Percentiles rank a stretch among this genome's conserved stretches.
Conservation (phyloP, 805 yeast genomes). For the Komagataella mondaviorum region DNA sequence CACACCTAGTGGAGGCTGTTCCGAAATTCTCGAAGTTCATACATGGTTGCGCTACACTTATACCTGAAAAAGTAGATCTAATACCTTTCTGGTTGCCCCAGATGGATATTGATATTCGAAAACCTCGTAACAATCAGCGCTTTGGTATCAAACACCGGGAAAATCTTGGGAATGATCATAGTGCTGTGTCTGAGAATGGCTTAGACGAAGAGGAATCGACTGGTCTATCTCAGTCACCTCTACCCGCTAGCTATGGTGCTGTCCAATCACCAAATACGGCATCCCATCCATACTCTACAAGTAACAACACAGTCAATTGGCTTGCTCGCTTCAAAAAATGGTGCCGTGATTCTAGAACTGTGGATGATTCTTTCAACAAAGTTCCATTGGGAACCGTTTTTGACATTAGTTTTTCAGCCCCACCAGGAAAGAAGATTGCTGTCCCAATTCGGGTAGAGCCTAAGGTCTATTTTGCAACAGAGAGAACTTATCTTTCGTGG, state of each 20-base stretch:
- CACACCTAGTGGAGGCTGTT: constrained; percentile 94
- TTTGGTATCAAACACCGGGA: constrained; percentile 44
- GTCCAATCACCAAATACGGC: background rate
- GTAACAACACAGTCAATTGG: background rate
- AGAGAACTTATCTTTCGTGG: constrained; percentile 92
- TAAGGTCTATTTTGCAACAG: constrained; percentile 97
- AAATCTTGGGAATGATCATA: constrained; percentile 3
- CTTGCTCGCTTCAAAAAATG: constrained; percentile 3
- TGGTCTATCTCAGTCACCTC: constrained; percentile 13
- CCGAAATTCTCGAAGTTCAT: constrained; percentile 96
- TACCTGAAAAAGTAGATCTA: constrained; percentile 70
- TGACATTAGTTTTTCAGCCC: constrained; percentile 48
- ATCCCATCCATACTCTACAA: background rate
- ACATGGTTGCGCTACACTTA: constrained; percentile 88
- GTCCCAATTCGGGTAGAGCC: constrained; percentile 97
- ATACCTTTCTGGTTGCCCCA: constrained; percentile 98
- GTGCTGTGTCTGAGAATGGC: constrained; percentile 35
- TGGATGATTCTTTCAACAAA: constrained; percentile 38
- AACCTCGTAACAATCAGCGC: constrained; percentile 52
- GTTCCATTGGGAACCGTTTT: constrained; percentile 56
- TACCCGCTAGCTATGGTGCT: constrained; percentile 17
- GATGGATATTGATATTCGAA: constrained; percentile 90
- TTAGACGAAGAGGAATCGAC: constrained; percentile 60
- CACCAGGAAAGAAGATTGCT: constrained; percentile 79
- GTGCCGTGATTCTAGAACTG: constrained; percentile 9